A percentile compares a stretch with the other conserved stretches of the same genome.
phyloP scores from a whole-genome alignment of 2,329 filamentous ascomycete genomes.

The Cryphonectria radicalis region DNA sequence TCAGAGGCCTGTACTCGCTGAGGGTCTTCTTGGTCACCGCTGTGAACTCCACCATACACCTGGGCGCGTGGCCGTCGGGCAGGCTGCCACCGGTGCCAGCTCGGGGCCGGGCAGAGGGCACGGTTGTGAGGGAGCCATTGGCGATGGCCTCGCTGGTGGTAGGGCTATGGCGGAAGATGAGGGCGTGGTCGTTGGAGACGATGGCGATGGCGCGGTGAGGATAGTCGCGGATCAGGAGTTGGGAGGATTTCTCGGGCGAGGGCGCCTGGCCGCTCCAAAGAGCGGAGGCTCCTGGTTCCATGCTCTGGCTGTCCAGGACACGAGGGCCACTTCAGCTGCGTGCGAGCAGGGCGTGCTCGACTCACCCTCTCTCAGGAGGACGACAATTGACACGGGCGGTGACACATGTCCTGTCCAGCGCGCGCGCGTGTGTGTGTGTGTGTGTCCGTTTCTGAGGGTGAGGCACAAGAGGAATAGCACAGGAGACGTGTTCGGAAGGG shows the following conservation, averaged over 20 bases:
- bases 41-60: conserved; percentile 89
- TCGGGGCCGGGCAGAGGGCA: conserved; percentile 51
- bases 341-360: conserved; percentile 13
- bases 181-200: conserved; percentile 75
- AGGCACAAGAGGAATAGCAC: conserved; percentile 5
- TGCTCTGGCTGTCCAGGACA: conserved; percentile 36
- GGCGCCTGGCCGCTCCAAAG: conserved; percentile 53
- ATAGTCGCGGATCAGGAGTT: conserved; percentile 83
- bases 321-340: conserved; percentile 16
- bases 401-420: conserved; percentile 30
- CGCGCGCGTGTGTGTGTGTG: too few species aligned
- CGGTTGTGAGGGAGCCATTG: conserved; percentile 63
- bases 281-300: conserved; percentile 49
- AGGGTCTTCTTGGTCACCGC: conserved; percentile 67
- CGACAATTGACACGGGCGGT: conserved; percentile 13
- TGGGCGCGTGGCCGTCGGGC: conserved; percentile 53
- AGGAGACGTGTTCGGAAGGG: conserved; percentile 1
- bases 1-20: conserved; percentile 76
- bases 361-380: conserved; percentile 4
- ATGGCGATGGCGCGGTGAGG: conserved; percentile 88
- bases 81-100: conserved; percentile 40
- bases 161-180: conserved; percentile 81
- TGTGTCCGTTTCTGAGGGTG: conserved; percentile 7
- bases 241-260: conserved; percentile 66
- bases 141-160: conserved; percentile 62